phyloP scores from a whole-genome alignment of 2,329 filamentous ascomycete species.

The Hypomyces rosellus region DNA sequence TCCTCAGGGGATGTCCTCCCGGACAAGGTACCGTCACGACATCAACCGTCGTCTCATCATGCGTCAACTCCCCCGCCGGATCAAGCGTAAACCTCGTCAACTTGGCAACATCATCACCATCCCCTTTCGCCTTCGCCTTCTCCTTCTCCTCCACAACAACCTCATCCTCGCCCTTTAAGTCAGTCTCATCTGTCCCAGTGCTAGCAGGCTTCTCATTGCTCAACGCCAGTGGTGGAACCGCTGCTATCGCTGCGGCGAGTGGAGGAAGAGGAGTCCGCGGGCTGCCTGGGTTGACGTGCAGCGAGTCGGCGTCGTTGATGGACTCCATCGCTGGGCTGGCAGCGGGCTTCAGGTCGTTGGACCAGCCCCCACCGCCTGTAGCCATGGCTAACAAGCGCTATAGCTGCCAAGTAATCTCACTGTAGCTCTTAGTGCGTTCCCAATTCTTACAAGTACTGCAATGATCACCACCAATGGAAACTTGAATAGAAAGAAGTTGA shows the following conservation, averaged over 20 bases:
- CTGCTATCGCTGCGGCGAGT: not conserved
- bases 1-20: slow-evolving; percentile 45
- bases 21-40: slow-evolving; percentile 49
- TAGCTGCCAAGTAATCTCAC: not conserved
- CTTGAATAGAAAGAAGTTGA: not conserved
- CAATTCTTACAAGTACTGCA: not conserved
- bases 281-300: slow-evolving; percentile 22
- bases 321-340: slow-evolving; percentile 9
- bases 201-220: slow-evolving; percentile 5
- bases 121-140: slow-evolving; percentile 1
- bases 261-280: slow-evolving; percentile 18
- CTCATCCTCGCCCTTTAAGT: slow-evolving; percentile 7
- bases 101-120: not conserved
- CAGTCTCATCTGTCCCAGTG: slow-evolving; percentile 11
- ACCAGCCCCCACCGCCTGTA: slow-evolving; percentile 9
- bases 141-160: not conserved
- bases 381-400: slow-evolving; percentile 13
- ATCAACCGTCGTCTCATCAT: slow-evolving; percentile 50
- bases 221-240: not conserved
- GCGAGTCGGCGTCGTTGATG: slow-evolving; percentile 20
- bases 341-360: slow-evolving; percentile 1
- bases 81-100: slow-evolving; percentile 27
- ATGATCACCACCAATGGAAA: not conserved
- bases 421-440: not conserved
- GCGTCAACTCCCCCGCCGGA: slow-evolving; percentile 28